A percentile compares a stretch with the other conserved stretches of the same genome.
These are phyloP conservation scores for Veloporphyrellus conicus DNA, from an alignment of 1,284 basidiomycete genomes.

Conservation along the genomic window DNA sequence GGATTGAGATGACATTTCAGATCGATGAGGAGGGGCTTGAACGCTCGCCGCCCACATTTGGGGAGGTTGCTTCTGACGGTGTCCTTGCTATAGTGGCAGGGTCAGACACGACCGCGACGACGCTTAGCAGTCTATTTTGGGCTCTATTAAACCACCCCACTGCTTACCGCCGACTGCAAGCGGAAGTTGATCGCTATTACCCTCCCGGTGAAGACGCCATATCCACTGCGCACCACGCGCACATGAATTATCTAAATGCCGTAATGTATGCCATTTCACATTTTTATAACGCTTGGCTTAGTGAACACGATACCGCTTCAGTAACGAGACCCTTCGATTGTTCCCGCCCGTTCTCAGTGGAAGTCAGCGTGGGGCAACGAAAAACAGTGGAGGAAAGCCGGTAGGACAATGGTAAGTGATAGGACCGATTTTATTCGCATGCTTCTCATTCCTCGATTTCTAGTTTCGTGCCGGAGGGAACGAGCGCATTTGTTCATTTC, in stretches of 20 bases:
- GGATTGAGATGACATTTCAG: constrained; percentile 27
- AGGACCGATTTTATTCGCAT: constrained; percentile 12
- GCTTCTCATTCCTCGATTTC: constrained; percentile 15
- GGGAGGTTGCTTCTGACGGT: constrained; percentile 42
- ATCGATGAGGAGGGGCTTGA: constrained; percentile 47
- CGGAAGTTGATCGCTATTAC: constrained; percentile 48
- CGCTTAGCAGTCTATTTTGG: constrained; percentile 44
- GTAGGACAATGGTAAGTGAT: constrained; percentile 33
- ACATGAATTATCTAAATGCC: constrained; percentile 48
- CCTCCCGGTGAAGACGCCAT: constrained; percentile 37
- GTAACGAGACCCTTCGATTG: constrained; percentile 57
- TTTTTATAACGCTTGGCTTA: constrained; percentile 4
- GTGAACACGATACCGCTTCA: constrained; percentile 28
- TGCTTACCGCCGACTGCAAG: constrained; percentile 42
- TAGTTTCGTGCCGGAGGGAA: constrained; percentile 50
- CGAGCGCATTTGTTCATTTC: constrained; percentile 43
- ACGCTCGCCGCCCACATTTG: constrained; percentile 35
- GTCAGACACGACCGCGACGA: constrained; percentile 53
- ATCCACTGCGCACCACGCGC: constrained; percentile 34
- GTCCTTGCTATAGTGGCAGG: constrained; percentile 52
- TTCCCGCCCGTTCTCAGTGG: constrained; percentile 50
- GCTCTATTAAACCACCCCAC: constrained; percentile 44
- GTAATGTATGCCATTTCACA: constrained; percentile 42
- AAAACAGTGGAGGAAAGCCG: constrained; percentile 36
- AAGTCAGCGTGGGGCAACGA: constrained; percentile 46